Conservation (phyloP, 306 rosid genomes). For the Trifolium pratense region DNA sequence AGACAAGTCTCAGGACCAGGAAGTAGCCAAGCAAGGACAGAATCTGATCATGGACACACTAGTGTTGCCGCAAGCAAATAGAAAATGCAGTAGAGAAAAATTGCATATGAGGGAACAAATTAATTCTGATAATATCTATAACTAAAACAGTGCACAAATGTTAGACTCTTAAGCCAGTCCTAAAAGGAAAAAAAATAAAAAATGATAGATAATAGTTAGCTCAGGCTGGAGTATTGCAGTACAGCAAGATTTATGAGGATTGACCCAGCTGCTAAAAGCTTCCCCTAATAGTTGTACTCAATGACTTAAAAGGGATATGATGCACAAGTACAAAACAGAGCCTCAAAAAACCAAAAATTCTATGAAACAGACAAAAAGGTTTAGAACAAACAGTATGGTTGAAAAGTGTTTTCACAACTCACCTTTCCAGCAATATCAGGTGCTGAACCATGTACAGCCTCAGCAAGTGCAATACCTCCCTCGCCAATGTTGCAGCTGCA, state of each 20-base stretch:
- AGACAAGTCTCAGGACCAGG: neutral
- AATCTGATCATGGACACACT: neutral
- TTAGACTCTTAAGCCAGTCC: too few relatives aligned
- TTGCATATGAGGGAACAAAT: neutral
- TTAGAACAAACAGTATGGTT: conserved; percentile 19
- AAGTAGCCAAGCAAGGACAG: neutral
- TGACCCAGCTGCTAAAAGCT: neutral
- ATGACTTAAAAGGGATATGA: neutral
- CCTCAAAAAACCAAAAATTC: neutral
- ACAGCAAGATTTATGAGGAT: conserved; percentile 13
- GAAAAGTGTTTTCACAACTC: conserved; percentile 31
- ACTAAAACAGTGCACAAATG: too few relatives aligned
- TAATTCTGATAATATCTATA: too few relatives aligned
- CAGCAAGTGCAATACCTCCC: conserved; percentile 99
- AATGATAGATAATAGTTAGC: too few relatives aligned
- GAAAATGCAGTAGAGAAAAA: neutral
- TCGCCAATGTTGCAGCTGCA: conserved; percentile 95
- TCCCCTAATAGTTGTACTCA: conserved; percentile 24
- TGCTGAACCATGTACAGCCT: conserved; percentile 99
- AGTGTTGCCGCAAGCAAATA: neutral
- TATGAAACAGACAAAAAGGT: neutral
- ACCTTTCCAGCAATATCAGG: conserved; percentile 99
- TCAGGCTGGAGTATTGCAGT: too few relatives aligned
- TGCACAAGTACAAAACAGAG: conserved; percentile 6
- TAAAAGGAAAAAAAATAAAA: too few relatives aligned